A percentile compares a stretch with the other conserved stretches of the same genome.
phyloP scores from a whole-genome alignment of 495 filamentous ascomycete genomes.

The Hypoxylon trugodes region DNA sequence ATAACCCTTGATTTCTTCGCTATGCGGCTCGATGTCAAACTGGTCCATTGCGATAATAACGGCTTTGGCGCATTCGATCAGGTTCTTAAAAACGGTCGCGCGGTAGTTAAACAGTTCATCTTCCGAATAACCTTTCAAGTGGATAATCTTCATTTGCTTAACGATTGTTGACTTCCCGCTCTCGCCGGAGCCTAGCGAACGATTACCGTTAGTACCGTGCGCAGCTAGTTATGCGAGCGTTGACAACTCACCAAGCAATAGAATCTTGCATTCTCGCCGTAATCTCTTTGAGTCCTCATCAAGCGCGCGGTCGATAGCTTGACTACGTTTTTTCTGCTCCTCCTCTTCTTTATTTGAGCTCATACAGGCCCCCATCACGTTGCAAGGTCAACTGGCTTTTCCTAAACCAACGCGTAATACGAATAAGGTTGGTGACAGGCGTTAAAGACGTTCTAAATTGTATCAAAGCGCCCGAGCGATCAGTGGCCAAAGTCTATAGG shows the following conservation, averaged over 20 bases:
- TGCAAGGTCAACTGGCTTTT: constrained; percentile 8
- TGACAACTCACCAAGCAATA: constrained; percentile 79
- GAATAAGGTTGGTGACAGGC: not conserved
- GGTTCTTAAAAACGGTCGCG: constrained; percentile 96
- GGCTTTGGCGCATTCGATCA: constrained; percentile 93
- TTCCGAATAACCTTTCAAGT: constrained; percentile 92
- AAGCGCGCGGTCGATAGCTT: constrained; percentile 88
- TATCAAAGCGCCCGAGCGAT: constrained; percentile 7
- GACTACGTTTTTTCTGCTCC: constrained; percentile 93
- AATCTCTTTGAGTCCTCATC: constrained; percentile 92
- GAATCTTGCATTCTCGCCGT: constrained; percentile 97
- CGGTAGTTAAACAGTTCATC: constrained; percentile 94
- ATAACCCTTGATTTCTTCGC: constrained; percentile 73
- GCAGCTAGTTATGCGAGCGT: not conserved
- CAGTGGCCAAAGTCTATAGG: constrained; percentile 5
- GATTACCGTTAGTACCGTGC: constrained; percentile 12
- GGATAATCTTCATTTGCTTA: constrained; percentile 99
- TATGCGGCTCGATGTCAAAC: constrained; percentile 79
- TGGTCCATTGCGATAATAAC: constrained; percentile 88
- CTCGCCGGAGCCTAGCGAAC: constrained; percentile 84
- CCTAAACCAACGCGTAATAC: constrained; percentile 12
- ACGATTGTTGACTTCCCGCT: constrained; percentile 99
- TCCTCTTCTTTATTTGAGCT: constrained; percentile 80
- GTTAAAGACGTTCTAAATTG: not conserved
- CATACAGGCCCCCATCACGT: constrained; percentile 89